Percentiles rank a stretch among this genome's conserved stretches.
phyloP scores from a whole-genome alignment of 2,329 filamentous ascomycete species.

The Magnaporthiopsis poae region DNA sequence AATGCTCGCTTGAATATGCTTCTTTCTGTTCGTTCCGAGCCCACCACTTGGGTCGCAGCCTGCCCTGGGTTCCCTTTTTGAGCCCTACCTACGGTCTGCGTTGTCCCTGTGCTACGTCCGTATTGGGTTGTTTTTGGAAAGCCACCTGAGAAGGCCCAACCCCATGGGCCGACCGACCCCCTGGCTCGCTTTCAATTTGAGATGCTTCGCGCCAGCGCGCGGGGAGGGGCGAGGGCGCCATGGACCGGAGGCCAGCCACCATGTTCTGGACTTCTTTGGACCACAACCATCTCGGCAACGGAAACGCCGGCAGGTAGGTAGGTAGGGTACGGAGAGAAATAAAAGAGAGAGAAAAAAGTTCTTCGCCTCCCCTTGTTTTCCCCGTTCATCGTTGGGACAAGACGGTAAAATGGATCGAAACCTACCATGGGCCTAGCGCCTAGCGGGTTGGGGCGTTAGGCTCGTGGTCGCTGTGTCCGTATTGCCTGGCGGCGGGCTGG shows the following conservation, averaged over 20 bases:
- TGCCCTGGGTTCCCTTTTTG: no score
- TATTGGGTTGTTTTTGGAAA: background rate
- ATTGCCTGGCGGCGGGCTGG: background rate
- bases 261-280: background rate
- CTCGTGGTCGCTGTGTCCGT: background rate
- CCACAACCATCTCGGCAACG: background rate
- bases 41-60: no score
- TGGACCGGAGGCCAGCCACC: background rate
- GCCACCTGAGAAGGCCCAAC: no score
- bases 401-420: background rate
- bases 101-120: background rate
- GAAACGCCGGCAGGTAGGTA: background rate
- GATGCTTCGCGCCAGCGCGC: background rate
- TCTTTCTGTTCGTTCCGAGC: background rate
- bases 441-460: background rate
- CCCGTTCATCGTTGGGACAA: background rate
- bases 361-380: background rate
- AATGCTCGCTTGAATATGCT: background rate
- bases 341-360: background rate
- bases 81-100: no score
- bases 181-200: background rate
- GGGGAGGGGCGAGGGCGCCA: background rate
- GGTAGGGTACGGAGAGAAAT: background rate
- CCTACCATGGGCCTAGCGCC: background rate
- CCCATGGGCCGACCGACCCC: background rate